Evolutionary conservation across 2,329 filamentous ascomycete genomes (phyloP).

Genomic region (Dactylellina cionopaga): DNA sequence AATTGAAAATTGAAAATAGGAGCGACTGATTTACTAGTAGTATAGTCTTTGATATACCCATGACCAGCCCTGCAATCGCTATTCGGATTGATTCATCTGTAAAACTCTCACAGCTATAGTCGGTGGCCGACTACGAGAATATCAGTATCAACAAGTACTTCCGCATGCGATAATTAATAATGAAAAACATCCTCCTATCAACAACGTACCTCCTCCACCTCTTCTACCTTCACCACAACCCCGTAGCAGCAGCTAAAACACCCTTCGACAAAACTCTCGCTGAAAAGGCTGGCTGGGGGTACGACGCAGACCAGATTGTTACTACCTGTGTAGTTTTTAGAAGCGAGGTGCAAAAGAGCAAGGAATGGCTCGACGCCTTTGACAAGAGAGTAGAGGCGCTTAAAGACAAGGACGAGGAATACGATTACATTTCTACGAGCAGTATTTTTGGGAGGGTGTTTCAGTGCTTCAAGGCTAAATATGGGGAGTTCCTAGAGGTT

Average conservation of each 20-base stretch:
- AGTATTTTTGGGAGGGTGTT: conserved; percentile 1
- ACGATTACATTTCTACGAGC: conserved; percentile 7
- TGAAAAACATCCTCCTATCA: background rate
- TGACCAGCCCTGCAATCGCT: no score
- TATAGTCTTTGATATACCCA: no score
- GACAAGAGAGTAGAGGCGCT: background rate
- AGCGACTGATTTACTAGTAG: no score
- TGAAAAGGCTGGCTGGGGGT: background rate
- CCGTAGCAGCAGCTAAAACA: background rate
- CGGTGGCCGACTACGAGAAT: no score
- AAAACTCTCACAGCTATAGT: no score
- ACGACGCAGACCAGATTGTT: background rate
- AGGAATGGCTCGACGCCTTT: background rate
- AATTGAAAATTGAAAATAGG: no score
- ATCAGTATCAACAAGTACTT: no score
- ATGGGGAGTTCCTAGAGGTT: conserved; percentile 18
- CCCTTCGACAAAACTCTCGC: background rate
- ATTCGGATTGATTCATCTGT: no score
- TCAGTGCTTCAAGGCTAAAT: conserved; percentile 12
- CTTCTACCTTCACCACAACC: background rate
- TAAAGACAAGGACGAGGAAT: background rate
- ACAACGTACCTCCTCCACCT: background rate
- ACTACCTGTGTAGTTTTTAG: conserved; percentile 3
- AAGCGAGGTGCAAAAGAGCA: background rate
- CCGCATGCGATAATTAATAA: no score